Evolutionary conservation across 352 stramenopile species (phyloP).

Genomic region (Phytophthora idaei): DNA sequence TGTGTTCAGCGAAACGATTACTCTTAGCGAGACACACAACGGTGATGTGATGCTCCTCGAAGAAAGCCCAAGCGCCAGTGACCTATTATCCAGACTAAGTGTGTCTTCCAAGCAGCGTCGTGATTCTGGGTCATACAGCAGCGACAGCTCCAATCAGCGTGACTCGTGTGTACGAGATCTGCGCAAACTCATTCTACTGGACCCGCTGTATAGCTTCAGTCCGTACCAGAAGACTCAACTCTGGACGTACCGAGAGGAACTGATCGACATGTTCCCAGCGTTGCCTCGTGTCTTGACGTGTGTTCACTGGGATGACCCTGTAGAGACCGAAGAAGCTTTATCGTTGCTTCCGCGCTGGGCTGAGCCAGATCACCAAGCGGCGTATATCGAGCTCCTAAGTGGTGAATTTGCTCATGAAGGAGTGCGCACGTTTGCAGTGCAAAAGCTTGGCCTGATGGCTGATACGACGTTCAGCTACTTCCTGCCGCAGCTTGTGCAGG

Average conservation of each 20-base stretch:
- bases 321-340: conserved; percentile 69
- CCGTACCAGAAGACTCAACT: conserved; percentile 79
- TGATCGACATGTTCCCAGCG: conserved; percentile 69
- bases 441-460: conserved; percentile 72
- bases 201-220: conserved; percentile 77
- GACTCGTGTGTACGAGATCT: conserved; percentile 63
- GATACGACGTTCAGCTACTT: conserved; percentile 88
- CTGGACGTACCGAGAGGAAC: conserved; percentile 77
- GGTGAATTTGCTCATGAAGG: conserved; percentile 74
- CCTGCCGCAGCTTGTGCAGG: conserved; percentile 86
- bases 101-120: conserved; percentile 31
- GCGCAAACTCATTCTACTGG: conserved; percentile 71
- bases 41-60: conserved; percentile 24
- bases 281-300: conserved; percentile 76
- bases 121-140: conserved; percentile 55
- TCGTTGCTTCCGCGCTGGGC: conserved; percentile 67
- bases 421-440: conserved; percentile 72
- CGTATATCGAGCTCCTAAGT: conserved; percentile 81
- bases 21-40: conserved; percentile 25
- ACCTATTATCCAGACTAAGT: conserved; percentile 52
- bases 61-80: conserved; percentile 34
- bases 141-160: conserved; percentile 52
- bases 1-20: conserved; percentile 31
- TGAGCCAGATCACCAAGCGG: conserved; percentile 65
- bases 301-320: conserved; percentile 74